Evolutionary conservation across 116 monocot species (phyloP).

Genomic region (Posidonia oceanica): DNA sequence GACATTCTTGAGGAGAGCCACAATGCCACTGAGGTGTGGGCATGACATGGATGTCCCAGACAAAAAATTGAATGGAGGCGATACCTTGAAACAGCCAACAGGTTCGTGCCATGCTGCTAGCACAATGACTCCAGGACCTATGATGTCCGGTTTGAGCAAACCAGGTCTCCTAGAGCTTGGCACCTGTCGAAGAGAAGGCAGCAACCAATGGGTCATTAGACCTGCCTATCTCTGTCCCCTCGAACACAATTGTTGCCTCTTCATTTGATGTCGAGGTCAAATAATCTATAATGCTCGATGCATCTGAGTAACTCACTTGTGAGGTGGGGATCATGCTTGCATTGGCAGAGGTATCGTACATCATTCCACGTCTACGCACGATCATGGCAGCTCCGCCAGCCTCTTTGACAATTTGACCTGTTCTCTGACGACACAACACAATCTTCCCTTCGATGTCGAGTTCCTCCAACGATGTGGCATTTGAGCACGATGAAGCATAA

Average conservation of each 20-base stretch:
- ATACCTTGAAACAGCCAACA: too few relatives aligned
- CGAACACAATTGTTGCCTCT: constrained; percentile 14
- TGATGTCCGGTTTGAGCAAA: constrained; percentile 10
- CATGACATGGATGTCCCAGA: constrained; percentile 33
- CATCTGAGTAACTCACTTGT: constrained; percentile 39
- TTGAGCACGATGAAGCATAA: too few relatives aligned
- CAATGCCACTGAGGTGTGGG: constrained; percentile 25
- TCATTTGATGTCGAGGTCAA: constrained; percentile 18
- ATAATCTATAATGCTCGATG: constrained; percentile 40
- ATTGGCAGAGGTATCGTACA: constrained; percentile 20
- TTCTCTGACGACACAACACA: constrained; percentile 23
- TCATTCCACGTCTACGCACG: constrained; percentile 38
- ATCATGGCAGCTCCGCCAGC: too few relatives aligned
- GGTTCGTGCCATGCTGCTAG: too few relatives aligned
- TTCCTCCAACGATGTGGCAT: too few relatives aligned
- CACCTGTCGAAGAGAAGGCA: constrained; percentile 13
- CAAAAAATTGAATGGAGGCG: too few relatives aligned
- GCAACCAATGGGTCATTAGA: constrained; percentile 1
- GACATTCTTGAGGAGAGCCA: constrained; percentile 18
- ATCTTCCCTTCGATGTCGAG: constrained; percentile 24
- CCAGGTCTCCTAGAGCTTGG: constrained; percentile 2
- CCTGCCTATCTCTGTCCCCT: constrained; percentile 33
- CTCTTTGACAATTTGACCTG: constrained; percentile 14
- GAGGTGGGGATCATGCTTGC: constrained; percentile 56
- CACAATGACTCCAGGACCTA: too few relatives aligned